Conservation (phyloP, 1,139 yeast species). For the Citeromyces hawaiiensis region DNA sequence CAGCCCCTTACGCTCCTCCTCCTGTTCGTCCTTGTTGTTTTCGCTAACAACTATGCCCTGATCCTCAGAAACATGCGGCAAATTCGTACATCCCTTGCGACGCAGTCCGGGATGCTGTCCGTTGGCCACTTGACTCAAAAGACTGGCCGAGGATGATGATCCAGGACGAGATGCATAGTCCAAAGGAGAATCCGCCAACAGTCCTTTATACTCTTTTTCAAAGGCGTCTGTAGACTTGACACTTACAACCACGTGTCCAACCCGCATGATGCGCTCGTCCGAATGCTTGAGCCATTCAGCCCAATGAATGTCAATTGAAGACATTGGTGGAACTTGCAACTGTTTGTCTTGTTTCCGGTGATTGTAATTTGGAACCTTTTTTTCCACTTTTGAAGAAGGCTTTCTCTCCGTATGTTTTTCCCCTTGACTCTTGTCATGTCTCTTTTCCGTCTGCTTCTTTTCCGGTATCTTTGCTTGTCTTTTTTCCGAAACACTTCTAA, state of each 20-base stretch:
- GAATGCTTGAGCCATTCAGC: slow-evolving; percentile 38
- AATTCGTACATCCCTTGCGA: slow-evolving; percentile 17
- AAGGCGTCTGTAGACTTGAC: slow-evolving; percentile 30
- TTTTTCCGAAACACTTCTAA: background rate
- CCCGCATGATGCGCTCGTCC: slow-evolving; percentile 60
- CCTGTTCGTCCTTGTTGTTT: slow-evolving; percentile 1
- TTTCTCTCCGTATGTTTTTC: background rate
- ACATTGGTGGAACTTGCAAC: slow-evolving; percentile 36
- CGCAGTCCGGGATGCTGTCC: slow-evolving; percentile 24
- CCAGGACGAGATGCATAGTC: slow-evolving; percentile 21
- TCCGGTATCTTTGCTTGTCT: background rate
- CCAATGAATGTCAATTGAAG: slow-evolving; percentile 61
- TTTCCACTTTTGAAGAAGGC: slow-evolving; percentile 2
- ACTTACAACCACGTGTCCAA: slow-evolving; percentile 32
- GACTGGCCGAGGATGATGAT: slow-evolving; percentile 15
- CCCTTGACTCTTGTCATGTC: background rate
- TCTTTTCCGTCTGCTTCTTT: background rate
- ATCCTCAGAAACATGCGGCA: slow-evolving; percentile 12
- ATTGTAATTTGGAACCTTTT: slow-evolving; percentile 3
- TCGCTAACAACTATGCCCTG: slow-evolving; percentile 6
- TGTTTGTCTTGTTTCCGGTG: slow-evolving; percentile 1
- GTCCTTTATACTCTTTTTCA: slow-evolving; percentile 44
- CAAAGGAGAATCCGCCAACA: slow-evolving; percentile 48
- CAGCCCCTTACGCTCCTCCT: slow-evolving; percentile 12
- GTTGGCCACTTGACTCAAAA: slow-evolving; percentile 44